phyloP scores from a whole-genome alignment of 2,329 filamentous ascomycete species.

The Dactylella cylindrospora region DNA sequence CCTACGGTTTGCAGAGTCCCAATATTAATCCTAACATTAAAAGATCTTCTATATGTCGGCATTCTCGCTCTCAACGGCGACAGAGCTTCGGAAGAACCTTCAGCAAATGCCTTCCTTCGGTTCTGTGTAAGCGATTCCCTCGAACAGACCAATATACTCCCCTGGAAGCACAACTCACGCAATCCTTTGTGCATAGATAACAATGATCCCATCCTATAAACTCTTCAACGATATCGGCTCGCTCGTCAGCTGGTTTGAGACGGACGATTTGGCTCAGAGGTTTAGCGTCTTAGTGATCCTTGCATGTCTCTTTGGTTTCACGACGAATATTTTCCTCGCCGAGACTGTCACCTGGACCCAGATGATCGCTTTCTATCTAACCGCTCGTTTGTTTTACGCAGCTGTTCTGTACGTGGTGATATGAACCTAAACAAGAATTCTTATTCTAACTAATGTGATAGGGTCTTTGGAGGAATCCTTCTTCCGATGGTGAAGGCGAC shows the following conservation, averaged over 20 bases:
- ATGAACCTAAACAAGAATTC: neutral
- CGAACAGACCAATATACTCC: neutral
- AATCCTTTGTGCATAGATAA: conserved; percentile 56
- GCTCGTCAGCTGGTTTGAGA: conserved; percentile 64
- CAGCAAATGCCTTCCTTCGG: conserved; percentile 60
- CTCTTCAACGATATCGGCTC: conserved; percentile 64
- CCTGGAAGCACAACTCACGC: neutral
- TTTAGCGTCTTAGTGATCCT: conserved; percentile 64
- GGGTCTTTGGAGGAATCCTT: conserved; percentile 45
- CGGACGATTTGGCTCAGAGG: conserved; percentile 63
- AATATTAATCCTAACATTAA: neutral
- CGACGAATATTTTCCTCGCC: conserved; percentile 63
- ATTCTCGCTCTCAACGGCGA: conserved; percentile 67
- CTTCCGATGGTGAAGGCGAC: conserved; percentile 59
- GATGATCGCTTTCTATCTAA: conserved; percentile 64
- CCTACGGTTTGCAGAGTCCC: neutral
- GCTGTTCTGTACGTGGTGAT: conserved; percentile 13
- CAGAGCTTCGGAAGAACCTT: conserved; percentile 60
- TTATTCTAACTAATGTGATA: conserved; percentile 10
- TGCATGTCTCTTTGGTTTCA: conserved; percentile 64
- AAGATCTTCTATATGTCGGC: conserved; percentile 54
- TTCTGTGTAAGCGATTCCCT: conserved; percentile 57
- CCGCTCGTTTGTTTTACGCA: conserved; percentile 58
- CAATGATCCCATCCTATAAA: conserved; percentile 65
- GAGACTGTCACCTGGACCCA: conserved; percentile 62